phyloP scores from a whole-genome alignment of 2,329 filamentous ascomycete species.

The Trichoderma atrobrunneum region DNA sequence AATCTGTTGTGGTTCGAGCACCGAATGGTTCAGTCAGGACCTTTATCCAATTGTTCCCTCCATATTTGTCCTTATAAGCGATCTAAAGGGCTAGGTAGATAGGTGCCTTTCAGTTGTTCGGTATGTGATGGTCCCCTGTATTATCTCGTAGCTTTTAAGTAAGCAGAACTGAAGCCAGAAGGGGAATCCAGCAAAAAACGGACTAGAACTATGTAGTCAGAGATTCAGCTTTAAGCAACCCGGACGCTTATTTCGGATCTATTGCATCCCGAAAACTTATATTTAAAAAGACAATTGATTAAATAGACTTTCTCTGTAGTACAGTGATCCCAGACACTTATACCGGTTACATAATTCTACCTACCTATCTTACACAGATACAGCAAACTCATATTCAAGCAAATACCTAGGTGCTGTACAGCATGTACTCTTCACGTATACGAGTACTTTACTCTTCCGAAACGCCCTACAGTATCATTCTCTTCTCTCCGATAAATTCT shows the following conservation, averaged over 20 bases:
- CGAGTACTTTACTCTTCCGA: background rate
- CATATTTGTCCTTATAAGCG: too few species aligned
- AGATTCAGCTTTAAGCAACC: background rate
- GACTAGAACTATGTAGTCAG: too few species aligned
- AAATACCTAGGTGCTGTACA: background rate
- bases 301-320: background rate
- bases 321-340: background rate
- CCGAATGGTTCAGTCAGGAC: too few species aligned
- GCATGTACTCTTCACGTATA: background rate
- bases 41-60: too few species aligned
- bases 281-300: background rate
- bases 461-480: background rate
- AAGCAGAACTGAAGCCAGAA: too few species aligned
- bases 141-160: too few species aligned
- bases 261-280: background rate
- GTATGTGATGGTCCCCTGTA: too few species aligned
- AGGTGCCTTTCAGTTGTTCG: too few species aligned
- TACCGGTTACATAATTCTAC: background rate
- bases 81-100: too few species aligned
- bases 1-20: too few species aligned
- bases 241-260: background rate
- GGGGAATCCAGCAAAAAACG: too few species aligned
- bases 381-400: background rate
- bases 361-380: background rate
- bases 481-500: background rate